Evolutionary conservation across 805 yeast species (phyloP).

Genomic region (Pichia thaimueangensis): DNA sequence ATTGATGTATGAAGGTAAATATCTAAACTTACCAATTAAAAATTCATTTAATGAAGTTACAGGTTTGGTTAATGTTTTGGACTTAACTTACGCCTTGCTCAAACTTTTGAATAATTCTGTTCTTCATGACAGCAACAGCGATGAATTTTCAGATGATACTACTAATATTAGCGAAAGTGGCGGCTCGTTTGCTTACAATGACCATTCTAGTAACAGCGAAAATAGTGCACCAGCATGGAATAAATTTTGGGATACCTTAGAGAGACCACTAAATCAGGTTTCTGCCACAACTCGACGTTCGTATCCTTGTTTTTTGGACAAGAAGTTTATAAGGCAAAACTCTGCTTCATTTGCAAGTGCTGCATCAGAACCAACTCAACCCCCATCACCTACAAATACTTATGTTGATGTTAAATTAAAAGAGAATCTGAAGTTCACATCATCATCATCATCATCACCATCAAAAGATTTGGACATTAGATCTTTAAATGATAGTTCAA

Average conservation of each 20-base stretch:
- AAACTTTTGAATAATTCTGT: slow-evolving; percentile 28
- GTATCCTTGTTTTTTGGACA: neutral
- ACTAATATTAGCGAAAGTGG: neutral
- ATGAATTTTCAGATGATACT: slow-evolving; percentile 19
- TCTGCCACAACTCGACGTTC: neutral
- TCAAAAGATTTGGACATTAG: neutral
- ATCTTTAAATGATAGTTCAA: neutral
- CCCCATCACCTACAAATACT: slow-evolving; percentile 5
- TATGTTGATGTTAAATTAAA: slow-evolving; percentile 5
- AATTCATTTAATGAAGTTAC: slow-evolving; percentile 26
- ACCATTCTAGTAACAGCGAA: slow-evolving; percentile 4
- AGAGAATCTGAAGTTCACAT: neutral
- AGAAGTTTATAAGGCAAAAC: neutral
- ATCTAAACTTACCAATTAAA: slow-evolving; percentile 37
- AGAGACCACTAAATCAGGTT: slow-evolving; percentile 21
- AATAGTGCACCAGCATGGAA: slow-evolving; percentile 29
- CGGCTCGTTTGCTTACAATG: neutral
- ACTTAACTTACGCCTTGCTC: slow-evolving; percentile 36
- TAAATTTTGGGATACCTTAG: slow-evolving; percentile 28
- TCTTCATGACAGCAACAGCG: slow-evolving; percentile 13
- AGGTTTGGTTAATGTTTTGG: slow-evolving; percentile 40
- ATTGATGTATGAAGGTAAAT: slow-evolving; percentile 42
- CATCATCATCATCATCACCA: neutral
- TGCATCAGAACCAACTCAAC: slow-evolving; percentile 2
- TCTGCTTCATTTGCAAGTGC: slow-evolving; percentile 16